phyloP scores from a whole-genome alignment of 129 eudicot species.

The Deinandra increscens region DNA sequence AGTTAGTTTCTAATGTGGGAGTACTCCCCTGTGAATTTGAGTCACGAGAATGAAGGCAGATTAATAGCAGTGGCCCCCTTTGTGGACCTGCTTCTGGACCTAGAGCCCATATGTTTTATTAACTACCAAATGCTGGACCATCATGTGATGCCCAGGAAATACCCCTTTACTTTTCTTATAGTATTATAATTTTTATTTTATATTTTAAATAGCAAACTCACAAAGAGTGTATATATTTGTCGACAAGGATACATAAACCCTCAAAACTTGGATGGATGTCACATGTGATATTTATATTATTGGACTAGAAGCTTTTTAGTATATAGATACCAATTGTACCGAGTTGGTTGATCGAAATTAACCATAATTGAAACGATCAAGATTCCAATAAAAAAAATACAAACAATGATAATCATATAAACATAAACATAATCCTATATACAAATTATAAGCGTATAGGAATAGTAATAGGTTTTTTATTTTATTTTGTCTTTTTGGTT shows the following conservation, averaged over 20 bases:
- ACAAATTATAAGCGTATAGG: no score
- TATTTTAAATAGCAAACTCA: no score
- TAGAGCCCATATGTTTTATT: conserved; percentile 42
- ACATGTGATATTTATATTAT: background rate
- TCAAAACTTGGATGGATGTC: background rate
- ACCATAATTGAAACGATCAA: background rate
- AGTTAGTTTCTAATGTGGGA: conserved; percentile 22
- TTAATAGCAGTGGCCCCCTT: conserved; percentile 33
- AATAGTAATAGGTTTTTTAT: no score
- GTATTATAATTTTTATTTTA: background rate
- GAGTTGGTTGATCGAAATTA: background rate
- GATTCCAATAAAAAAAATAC: background rate
- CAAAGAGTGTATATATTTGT: no score
- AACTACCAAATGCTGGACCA: conserved; percentile 40
- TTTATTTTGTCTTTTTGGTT: no score
- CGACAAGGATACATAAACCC: no score
- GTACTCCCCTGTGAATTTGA: conserved; percentile 22
- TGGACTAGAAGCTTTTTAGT: no score
- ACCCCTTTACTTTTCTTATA: conserved; percentile 10
- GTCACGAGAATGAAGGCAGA: conserved; percentile 28
- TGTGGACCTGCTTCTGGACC: conserved; percentile 39
- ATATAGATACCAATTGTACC: no score
- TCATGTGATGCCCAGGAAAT: conserved; percentile 28
- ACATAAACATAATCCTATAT: no score
- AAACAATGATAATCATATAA: background rate